Evolutionary conservation across 805 yeast species (phyloP).

Genomic region (Diddensiella caesifluorescens): DNA sequence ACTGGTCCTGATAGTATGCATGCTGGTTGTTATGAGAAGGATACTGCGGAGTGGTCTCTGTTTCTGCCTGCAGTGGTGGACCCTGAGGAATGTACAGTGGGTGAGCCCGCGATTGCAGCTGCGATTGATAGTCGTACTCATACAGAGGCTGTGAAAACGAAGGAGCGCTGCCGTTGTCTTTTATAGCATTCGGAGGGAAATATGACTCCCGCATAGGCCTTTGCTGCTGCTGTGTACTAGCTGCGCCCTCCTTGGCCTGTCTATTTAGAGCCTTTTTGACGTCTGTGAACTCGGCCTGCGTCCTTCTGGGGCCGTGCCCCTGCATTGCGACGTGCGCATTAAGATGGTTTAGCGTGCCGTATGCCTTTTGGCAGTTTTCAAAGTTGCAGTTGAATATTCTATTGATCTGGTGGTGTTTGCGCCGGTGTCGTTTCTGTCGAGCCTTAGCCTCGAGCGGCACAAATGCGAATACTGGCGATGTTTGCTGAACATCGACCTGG

Average conservation of each 20-base stretch:
- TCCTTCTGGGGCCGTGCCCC: constrained; percentile 49
- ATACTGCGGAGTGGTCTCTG: too few species aligned
- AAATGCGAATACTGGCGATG: constrained; percentile 17
- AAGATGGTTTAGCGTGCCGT: constrained; percentile 56
- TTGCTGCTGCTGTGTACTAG: too few species aligned
- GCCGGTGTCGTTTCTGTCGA: constrained; percentile 44
- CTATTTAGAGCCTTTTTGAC: constrained; percentile 42
- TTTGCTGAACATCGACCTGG: constrained; percentile 8
- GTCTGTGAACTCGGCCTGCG: constrained; percentile 50
- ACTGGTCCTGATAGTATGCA: too few species aligned
- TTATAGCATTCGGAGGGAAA: too few species aligned
- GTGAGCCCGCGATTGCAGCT: too few species aligned
- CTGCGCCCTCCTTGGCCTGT: constrained; percentile 37
- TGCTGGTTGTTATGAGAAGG: too few species aligned
- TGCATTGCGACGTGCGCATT: constrained; percentile 53
- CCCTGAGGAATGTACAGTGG: too few species aligned
- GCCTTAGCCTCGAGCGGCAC: constrained; percentile 27
- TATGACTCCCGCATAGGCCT: too few species aligned
- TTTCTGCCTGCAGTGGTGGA: too few species aligned
- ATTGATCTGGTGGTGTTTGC: constrained; percentile 52
- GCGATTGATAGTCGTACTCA: too few species aligned
- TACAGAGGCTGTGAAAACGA: too few species aligned
- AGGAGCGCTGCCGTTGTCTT: too few species aligned
- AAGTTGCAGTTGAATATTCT: constrained; percentile 47
- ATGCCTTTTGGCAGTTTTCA: constrained; percentile 46